Percentiles rank a stretch among this genome's conserved stretches.
These are phyloP conservation scores for Diaporthe nobilis DNA, from an alignment of 2,329 filamentous ascomycete genomes.

Conservation along the genomic window DNA sequence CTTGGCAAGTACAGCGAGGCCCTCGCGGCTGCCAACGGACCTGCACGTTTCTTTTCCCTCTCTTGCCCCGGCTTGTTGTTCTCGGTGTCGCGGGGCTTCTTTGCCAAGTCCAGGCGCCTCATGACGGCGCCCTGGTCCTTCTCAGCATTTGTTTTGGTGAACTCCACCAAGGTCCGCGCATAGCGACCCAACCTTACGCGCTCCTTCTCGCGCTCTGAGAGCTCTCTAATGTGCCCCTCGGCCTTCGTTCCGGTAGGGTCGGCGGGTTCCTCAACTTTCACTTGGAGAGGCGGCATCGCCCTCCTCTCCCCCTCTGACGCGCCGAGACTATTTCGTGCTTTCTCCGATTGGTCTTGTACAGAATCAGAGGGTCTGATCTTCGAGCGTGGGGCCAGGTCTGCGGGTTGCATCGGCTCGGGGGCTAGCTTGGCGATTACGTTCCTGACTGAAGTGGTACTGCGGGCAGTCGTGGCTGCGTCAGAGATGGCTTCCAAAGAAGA, in stretches of 20 bases:
- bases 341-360: neutral
- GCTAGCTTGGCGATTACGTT: neutral
- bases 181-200: no score
- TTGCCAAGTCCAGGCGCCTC: neutral
- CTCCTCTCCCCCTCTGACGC: neutral
- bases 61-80: neutral
- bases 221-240: neutral
- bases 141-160: neutral
- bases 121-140: neutral
- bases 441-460: neutral
- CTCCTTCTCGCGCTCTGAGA: no score
- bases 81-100: neutral
- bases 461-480: neutral
- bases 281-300: neutral
- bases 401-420: neutral
- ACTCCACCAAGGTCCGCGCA: no score
- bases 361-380: neutral
- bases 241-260: neutral
- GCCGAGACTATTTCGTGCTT: no score
- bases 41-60: no score
- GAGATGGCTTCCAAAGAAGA: no score
- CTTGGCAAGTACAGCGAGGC: neutral
- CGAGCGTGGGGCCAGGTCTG: neutral
- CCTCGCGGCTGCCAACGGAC: neutral
- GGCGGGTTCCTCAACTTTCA: neutral